A percentile compares a stretch with the other conserved stretches of the same genome.
Conservation (phyloP, 2,329 filamentous ascomycete species). For the Thielaviopsis euricoi region DNA sequence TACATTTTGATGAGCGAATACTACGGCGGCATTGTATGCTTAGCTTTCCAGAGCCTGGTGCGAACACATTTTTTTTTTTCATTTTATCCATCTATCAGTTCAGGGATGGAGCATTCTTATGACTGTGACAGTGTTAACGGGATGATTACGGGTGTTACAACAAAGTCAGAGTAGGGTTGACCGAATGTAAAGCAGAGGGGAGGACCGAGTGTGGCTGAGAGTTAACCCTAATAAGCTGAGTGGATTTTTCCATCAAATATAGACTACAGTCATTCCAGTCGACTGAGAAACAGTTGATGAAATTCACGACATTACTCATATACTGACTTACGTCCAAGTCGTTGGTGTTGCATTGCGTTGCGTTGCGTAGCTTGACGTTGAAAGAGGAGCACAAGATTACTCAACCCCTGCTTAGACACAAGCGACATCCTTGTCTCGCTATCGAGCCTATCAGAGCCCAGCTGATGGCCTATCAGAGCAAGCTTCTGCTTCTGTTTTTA, state of each 20-base stretch:
- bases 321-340: too few relatives aligned
- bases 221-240: too few relatives aligned
- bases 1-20: not conserved
- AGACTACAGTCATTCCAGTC: too few relatives aligned
- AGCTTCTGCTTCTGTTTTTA: not conserved
- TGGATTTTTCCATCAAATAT: too few relatives aligned
- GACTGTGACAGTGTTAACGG: not conserved
- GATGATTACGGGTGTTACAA: not conserved
- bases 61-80: too few relatives aligned
- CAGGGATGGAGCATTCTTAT: not conserved
- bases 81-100: not conserved
- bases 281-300: too few relatives aligned
- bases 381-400: constrained; percentile 10
- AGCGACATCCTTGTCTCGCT: not conserved
- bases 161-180: too few relatives aligned
- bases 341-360: not conserved
- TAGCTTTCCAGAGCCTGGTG: not conserved
- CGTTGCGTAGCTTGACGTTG: constrained; percentile 1
- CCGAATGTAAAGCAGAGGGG: too few relatives aligned
- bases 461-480: not conserved
- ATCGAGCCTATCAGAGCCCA: not conserved
- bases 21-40: not conserved
- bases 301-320: too few relatives aligned
- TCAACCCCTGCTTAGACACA: constrained; percentile 5
- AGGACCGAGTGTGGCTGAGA: too few relatives aligned